These are phyloP conservation scores for Pseudocercospora cruenta DNA, from an alignment of 2,329 filamentous ascomycete species.

Conservation along the genomic window DNA sequence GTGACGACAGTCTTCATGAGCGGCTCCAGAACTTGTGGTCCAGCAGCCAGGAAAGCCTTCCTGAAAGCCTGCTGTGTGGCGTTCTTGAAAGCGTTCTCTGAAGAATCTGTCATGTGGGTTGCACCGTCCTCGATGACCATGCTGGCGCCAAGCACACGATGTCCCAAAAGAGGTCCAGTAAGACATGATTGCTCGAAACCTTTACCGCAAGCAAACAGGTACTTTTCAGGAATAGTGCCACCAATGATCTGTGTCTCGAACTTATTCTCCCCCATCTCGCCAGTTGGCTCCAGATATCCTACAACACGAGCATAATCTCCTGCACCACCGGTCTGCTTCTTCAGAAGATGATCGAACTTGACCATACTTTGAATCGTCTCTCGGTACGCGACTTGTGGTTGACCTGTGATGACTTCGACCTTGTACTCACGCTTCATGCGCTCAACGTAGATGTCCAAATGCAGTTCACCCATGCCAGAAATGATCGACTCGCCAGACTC, in stretches of 20 bases:
- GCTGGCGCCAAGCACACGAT: constrained; percentile 83
- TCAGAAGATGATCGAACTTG: constrained; percentile 89
- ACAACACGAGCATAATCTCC: constrained; percentile 94
- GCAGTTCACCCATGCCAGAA: constrained; percentile 95
- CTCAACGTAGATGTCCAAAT: constrained; percentile 96
- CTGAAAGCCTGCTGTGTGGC: constrained; percentile 96
- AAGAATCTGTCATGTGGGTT: constrained; percentile 97
- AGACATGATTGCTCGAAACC: constrained; percentile 83
- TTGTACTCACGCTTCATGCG: constrained; percentile 96
- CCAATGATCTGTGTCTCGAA: constrained; percentile 89
- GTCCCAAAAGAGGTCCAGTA: constrained; percentile 88
- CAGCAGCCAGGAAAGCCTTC: constrained; percentile 82
- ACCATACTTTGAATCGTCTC: constrained; percentile 83
- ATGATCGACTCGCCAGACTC: constrained; percentile 98
- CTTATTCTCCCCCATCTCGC: constrained; percentile 70
- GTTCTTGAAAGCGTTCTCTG: constrained; percentile 92
- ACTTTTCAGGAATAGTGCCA: constrained; percentile 93
- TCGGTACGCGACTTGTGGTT: constrained; percentile 94
- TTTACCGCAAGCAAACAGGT: constrained; percentile 90
- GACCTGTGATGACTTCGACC: constrained; percentile 92
- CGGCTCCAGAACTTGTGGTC: constrained; percentile 86
- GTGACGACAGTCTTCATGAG: constrained; percentile 98
- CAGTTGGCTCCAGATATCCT: constrained; percentile 87
- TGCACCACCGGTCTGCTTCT: constrained; percentile 92
- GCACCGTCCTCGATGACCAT: constrained; percentile 97